These are phyloP conservation scores for Rhizopogon roseolus DNA, from an alignment of 768 basidiomycete species.

Conservation along the genomic window DNA sequence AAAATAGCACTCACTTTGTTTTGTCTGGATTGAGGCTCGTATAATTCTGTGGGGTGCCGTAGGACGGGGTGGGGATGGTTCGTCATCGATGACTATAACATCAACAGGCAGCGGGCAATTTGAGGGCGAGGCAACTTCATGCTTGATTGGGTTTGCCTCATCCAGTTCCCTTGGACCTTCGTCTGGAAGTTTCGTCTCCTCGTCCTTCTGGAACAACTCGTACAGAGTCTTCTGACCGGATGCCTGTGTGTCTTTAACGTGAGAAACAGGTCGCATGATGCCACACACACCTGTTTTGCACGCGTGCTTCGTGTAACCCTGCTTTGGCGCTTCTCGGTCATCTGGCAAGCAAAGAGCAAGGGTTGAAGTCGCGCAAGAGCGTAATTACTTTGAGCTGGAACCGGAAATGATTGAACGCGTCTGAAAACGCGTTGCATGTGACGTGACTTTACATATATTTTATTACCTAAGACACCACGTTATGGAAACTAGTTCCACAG, in stretches of 20 bases:
- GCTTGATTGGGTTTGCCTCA: neutral
- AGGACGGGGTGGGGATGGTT: neutral
- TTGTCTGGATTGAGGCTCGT: neutral
- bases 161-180: neutral
- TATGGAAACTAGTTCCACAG: too few relatives aligned
- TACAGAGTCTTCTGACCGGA: conserved; percentile 23
- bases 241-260: conserved; percentile 6
- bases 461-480: neutral
- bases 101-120: neutral
- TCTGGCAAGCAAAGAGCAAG: conserved; percentile 2
- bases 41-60: neutral
- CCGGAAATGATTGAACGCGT: conserved; percentile 16
- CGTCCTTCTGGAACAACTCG: conserved; percentile 12
- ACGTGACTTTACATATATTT: neutral
- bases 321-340: conserved; percentile 21
- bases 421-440: conserved; percentile 15
- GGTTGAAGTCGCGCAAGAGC: neutral
- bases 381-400: neutral
- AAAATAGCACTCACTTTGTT: neutral
- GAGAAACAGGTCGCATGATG: neutral
- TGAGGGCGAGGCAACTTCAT: neutral
- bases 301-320: conserved; percentile 10
- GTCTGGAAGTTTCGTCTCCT: conserved; percentile 12
- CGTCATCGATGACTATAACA: conserved; percentile 1
- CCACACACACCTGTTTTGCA: conserved; percentile 15